A percentile compares a stretch with the other conserved stretches of the same genome.
Conservation (phyloP, 768 basidiomycete species). For the Russula earlei region DNA sequence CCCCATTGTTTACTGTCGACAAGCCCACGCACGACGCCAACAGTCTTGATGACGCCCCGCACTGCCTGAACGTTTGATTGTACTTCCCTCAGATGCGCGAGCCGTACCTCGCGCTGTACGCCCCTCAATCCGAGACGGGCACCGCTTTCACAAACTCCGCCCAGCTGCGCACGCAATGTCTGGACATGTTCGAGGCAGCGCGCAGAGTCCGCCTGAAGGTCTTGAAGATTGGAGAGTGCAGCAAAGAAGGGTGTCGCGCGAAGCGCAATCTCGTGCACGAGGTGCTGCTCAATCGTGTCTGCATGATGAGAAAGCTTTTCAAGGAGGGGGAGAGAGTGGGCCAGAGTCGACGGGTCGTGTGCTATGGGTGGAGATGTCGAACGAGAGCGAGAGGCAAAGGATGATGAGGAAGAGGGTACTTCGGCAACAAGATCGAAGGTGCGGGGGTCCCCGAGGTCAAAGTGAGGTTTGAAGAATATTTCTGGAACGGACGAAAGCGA, state of each 20-base stretch:
- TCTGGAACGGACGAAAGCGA: slow-evolving; percentile 66
- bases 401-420: slow-evolving; percentile 2
- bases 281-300: slow-evolving; percentile 90
- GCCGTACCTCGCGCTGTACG: slow-evolving; percentile 52
- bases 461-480: slow-evolving; percentile 69
- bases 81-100: slow-evolving; percentile 51
- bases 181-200: slow-evolving; percentile 71
- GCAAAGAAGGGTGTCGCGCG: slow-evolving; percentile 94
- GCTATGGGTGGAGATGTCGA: slow-evolving; percentile 24
- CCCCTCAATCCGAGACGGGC: slow-evolving; percentile 75
- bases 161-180: slow-evolving; percentile 59
- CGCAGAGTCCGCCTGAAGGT: slow-evolving; percentile 82
- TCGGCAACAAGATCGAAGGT: slow-evolving; percentile 75
- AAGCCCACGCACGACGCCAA: slow-evolving; percentile 56
- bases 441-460: slow-evolving; percentile 72
- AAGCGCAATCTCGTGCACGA: slow-evolving; percentile 83
- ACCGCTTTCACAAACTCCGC: slow-evolving; percentile 64
- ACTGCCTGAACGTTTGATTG: slow-evolving; percentile 55
- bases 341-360: slow-evolving; percentile 49
- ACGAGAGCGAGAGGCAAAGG: slow-evolving; percentile 19
- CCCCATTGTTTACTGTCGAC: slow-evolving; percentile 86
- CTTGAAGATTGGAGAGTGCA: slow-evolving; percentile 88
- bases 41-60: slow-evolving; percentile 67
- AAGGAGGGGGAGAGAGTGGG: slow-evolving; percentile 64
- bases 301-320: slow-evolving; percentile 89